phyloP scores from a whole-genome alignment of 805 yeast species.

The Hanseniaspora opuntiae region DNA sequence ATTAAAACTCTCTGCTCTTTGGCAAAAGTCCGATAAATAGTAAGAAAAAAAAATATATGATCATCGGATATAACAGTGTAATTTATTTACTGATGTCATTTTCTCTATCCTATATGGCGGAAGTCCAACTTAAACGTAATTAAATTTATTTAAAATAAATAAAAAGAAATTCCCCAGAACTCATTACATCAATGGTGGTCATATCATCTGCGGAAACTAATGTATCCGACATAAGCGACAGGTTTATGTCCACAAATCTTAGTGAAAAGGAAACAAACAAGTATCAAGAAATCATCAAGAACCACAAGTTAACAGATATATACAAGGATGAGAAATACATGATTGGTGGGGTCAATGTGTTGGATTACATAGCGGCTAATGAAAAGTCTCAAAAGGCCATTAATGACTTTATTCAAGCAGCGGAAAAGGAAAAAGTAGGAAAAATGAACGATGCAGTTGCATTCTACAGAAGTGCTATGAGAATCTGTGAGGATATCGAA shows the following conservation, averaged over 20 bases:
- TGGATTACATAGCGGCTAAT: neutral
- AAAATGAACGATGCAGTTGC: slow-evolving; percentile 70
- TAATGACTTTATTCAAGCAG: slow-evolving; percentile 53
- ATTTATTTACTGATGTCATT: too few relatives aligned
- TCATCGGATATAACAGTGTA: too few relatives aligned
- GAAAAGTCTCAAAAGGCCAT: slow-evolving; percentile 32
- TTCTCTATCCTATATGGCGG: too few relatives aligned
- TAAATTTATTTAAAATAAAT: neutral
- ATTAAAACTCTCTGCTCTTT: too few relatives aligned
- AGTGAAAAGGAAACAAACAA: neutral
- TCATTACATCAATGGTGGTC: neutral
- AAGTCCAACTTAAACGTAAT: too few relatives aligned
- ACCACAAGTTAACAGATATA: neutral
- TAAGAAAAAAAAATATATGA: too few relatives aligned
- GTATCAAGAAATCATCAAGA: neutral
- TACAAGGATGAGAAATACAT: neutral
- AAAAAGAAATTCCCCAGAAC: neutral
- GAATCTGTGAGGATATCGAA: slow-evolving; percentile 45
- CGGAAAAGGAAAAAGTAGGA: slow-evolving; percentile 59
- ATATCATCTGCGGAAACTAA: neutral
- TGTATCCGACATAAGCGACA: neutral
- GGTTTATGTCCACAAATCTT: neutral
- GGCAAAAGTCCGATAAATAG: too few relatives aligned
- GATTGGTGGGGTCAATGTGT: neutral
- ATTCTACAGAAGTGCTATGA: slow-evolving; percentile 58